Percentiles rank a stretch among this genome's conserved stretches.
phyloP scores from a whole-genome alignment of 2,329 filamentous ascomycete species.

The Pestalotiopsis sp. region DNA sequence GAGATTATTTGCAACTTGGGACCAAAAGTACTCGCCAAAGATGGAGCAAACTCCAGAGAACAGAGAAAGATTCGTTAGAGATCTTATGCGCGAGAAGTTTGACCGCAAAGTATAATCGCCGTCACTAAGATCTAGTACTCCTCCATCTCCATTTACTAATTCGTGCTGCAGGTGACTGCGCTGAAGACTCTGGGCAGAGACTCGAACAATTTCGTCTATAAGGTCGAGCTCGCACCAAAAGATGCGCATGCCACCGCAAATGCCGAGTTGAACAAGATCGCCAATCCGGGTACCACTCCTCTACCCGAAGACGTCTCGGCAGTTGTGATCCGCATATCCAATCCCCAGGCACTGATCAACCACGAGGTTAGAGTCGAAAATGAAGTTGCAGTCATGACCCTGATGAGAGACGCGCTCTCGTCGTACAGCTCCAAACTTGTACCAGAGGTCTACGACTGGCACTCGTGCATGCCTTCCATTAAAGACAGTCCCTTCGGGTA shows the following conservation, averaged over 20 bases:
- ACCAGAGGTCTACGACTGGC: conserved; percentile 1
- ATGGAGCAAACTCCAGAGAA: not conserved
- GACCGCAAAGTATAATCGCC: not conserved
- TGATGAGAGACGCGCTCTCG: not conserved
- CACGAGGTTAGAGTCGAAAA: not conserved
- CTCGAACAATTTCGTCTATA: not conserved
- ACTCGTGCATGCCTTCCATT: not conserved
- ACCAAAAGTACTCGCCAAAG: not conserved
- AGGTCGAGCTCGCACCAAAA: not conserved
- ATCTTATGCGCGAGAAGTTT: not conserved
- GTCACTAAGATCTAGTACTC: not conserved
- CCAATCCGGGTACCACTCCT: not conserved
- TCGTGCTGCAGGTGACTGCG: not conserved
- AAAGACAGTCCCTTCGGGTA: not conserved
- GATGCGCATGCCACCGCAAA: not conserved
- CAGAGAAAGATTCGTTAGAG: not conserved
- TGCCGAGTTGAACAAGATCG: not conserved
- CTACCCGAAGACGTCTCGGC: not conserved
- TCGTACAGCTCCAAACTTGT: not conserved
- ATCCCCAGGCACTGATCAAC: not conserved
- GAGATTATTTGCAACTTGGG: too few species aligned
- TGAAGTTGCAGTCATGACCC: conserved; percentile 2
- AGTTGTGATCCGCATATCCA: not conserved
- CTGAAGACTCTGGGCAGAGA: not conserved
- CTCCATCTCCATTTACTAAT: not conserved